A percentile compares a stretch with the other conserved stretches of the same genome.
Conservation (phyloP, 1,139 yeast genomes). For the Saccharomyces hybrid region DNA sequence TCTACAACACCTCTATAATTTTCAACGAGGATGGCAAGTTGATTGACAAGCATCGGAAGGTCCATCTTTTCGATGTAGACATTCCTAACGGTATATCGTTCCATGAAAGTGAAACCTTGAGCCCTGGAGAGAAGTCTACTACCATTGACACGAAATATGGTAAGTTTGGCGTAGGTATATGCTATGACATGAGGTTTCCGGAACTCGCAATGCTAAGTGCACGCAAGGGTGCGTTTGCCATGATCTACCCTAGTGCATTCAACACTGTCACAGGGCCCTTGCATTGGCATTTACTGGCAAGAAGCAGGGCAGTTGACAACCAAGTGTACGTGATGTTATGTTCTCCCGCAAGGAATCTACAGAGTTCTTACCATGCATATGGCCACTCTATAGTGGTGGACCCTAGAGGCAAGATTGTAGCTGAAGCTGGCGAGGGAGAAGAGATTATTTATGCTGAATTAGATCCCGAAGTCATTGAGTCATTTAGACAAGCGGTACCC, state of each 20-base stretch:
- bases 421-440: slow-evolving; percentile 82
- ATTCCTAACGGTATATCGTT: slow-evolving; percentile 85
- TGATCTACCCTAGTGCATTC: slow-evolving; percentile 94
- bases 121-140: slow-evolving; percentile 77
- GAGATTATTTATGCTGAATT: slow-evolving; percentile 74
- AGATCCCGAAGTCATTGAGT: slow-evolving; percentile 53
- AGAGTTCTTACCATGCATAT: slow-evolving; percentile 71
- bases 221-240: slow-evolving; percentile 69
- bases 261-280: slow-evolving; percentile 93
- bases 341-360: slow-evolving; percentile 80
- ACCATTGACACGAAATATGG: slow-evolving; percentile 67
- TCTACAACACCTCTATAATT: slow-evolving; percentile 77
- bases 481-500: slow-evolving; percentile 68
- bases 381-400: slow-evolving; percentile 87
- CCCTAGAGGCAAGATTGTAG: slow-evolving; percentile 73
- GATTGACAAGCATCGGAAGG: slow-evolving; percentile 82
- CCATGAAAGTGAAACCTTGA: slow-evolving; percentile 67
- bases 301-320: slow-evolving; percentile 85
- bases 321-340: slow-evolving; percentile 73
- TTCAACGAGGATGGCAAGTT: slow-evolving; percentile 64
- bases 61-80: slow-evolving; percentile 83
- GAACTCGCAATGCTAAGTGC: slow-evolving; percentile 80
- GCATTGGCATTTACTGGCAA: slow-evolving; percentile 85
- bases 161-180: slow-evolving; percentile 79
- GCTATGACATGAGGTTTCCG: slow-evolving; percentile 89